phyloP scores from a whole-genome alignment of 2,329 filamentous ascomycete species.

The Colletotrichum endophyticum region DNA sequence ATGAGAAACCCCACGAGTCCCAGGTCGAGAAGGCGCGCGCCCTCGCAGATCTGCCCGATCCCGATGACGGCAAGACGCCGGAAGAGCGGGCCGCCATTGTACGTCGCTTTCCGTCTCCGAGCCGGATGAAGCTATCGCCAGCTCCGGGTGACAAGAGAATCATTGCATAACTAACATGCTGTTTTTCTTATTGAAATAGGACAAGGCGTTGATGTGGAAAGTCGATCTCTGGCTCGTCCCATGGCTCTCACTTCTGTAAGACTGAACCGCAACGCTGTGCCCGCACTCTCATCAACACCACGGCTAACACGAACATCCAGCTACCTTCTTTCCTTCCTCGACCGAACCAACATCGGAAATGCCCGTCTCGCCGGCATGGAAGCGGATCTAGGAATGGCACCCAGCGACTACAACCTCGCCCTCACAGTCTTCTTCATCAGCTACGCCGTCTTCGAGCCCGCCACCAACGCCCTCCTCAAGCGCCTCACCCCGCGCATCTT shows the following conservation, averaged over 20 bases:
- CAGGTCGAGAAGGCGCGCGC: slow-evolving; percentile 31
- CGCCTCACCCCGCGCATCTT: slow-evolving; percentile 67
- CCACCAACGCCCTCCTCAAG: slow-evolving; percentile 72
- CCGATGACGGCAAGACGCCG: slow-evolving; percentile 67
- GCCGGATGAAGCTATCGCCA: neutral
- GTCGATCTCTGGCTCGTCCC: slow-evolving; percentile 67
- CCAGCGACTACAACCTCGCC: slow-evolving; percentile 63
- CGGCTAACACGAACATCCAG: neutral
- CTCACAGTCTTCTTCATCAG: slow-evolving; percentile 73
- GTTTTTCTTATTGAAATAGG: slow-evolving; percentile 43
- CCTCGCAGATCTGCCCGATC: slow-evolving; percentile 36
- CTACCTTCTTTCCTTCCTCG: slow-evolving; percentile 33
- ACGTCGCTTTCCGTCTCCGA: slow-evolving; percentile 29
- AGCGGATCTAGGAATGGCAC: slow-evolving; percentile 17
- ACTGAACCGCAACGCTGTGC: neutral
- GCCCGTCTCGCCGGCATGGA: slow-evolving; percentile 31
- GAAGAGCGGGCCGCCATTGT: slow-evolving; percentile 68
- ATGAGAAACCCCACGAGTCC: slow-evolving; percentile 12
- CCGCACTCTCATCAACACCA: neutral
- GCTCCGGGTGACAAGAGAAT: neutral
- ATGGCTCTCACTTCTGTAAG: slow-evolving; percentile 46
- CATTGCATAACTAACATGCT: neutral
- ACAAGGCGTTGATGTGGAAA: slow-evolving; percentile 65
- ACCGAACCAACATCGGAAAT: slow-evolving; percentile 31
- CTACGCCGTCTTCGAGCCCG: slow-evolving; percentile 67